Base-by-base conservation (phyloP, 768 basidiomycete genomes). In the Cystofilobasidium bisporidii region DNA sequence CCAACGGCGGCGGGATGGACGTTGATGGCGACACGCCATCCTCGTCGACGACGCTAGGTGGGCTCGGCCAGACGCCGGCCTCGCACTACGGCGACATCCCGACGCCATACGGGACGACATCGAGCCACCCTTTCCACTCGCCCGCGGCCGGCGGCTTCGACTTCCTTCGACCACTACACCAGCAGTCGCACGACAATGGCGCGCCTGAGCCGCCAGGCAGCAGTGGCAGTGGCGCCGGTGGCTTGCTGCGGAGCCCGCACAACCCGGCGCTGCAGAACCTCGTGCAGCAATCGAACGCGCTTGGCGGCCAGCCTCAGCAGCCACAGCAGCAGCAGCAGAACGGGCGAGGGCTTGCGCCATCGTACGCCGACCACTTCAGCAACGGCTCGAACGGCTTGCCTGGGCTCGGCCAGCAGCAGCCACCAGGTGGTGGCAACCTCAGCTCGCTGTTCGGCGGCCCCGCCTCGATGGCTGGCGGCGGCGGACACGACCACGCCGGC, bases 401-500 rank as follows among this genome's bases (percentile, higher is more conserved):
- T 8, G 3, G 11, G 41, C 41, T 14, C 41, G 41, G 18, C 41
- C 41, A 43, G 41, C 62, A 24, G 30, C 33, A 53, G 48, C n/a
- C n/a, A n/a, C n/a, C n/a, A n/a, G n/a, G n/a, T n/a, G n/a, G n/a
- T n/a, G n/a, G n/a, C n/a, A n/a, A n/a, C n/a, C n/a, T n/a, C n/a
- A 36, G 50, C 28, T 53, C 62, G 22, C 62, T 50, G 22, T 36
- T 53, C 33, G 62, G 62, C 22, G 50, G 62, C 20, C 33, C 50
- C n/a, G 48, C 20, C 6, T 33, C 47, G 11, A 38, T 63, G 48
- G 6, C 12, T 12, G 36, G 6, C 36, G 36, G 36, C 36, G 50
- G 62, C 45, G 30, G 53, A 17, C 53, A 55, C n/a, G 63, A 64
- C 17, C 38, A 26, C 33, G 63, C 48, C 36, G 63, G 63, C 22